Conservation (phyloP, 1,139 yeast species). For the Blastobotrys proliferans region DNA sequence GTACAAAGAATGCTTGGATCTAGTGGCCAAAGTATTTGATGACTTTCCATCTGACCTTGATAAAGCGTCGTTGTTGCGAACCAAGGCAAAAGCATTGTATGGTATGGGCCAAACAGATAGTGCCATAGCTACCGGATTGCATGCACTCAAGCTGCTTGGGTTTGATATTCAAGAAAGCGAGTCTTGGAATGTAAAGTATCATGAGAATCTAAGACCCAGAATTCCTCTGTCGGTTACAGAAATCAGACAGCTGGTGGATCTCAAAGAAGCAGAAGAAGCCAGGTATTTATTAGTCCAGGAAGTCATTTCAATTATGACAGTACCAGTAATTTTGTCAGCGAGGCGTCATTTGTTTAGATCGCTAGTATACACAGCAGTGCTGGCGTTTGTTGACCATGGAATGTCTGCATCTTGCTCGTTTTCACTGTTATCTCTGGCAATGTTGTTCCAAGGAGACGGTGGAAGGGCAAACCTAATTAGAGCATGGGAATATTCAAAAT, state of each 20-base stretch:
- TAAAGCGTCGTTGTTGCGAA: constrained; percentile 30
- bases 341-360: constrained; percentile 26
- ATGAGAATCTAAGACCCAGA: constrained; percentile 31
- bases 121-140: constrained; percentile 33
- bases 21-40: constrained; percentile 22
- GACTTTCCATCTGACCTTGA: constrained; percentile 22
- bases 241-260: constrained; percentile 37
- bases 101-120: constrained; percentile 36
- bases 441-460: constrained; percentile 30
- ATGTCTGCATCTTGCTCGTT: constrained; percentile 34
- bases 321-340: constrained; percentile 30
- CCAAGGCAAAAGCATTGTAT: constrained; percentile 42
- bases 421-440: constrained; percentile 35
- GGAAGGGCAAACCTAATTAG: constrained; percentile 39
- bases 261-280: constrained; percentile 33
- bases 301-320: constrained; percentile 42
- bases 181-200: constrained; percentile 30
- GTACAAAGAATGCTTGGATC: constrained; percentile 25
- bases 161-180: constrained; percentile 36
- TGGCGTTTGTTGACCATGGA: constrained; percentile 34
- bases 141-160: constrained; percentile 26
- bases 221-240: constrained; percentile 45
- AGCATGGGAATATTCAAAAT: constrained; percentile 40
- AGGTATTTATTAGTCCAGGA: constrained; percentile 40
- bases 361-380: constrained; percentile 31